phyloP scores from a whole-genome alignment of 176 grass and related monocot species.

The Juncus effusus region DNA sequence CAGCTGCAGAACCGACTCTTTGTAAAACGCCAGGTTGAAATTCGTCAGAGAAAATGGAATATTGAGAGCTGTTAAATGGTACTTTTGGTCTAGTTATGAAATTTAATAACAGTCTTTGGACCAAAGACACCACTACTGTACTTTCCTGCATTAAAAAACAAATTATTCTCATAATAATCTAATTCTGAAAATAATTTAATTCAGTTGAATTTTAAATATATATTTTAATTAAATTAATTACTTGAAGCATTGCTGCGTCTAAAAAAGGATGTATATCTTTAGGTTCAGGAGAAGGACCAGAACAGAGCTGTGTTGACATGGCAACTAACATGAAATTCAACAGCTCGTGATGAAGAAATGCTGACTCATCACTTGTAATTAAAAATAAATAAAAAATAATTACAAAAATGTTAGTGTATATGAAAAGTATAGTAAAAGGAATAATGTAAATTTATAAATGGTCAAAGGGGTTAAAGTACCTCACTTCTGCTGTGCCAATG shows the following conservation, averaged over 20 bases:
- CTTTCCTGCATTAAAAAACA: slow-evolving; percentile 57
- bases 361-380: slow-evolving; percentile 65
- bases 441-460: slow-evolving; percentile 10
- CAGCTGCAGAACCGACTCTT: slow-evolving; percentile 89
- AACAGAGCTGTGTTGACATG: slow-evolving; percentile 97
- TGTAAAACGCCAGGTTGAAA: slow-evolving; percentile 72
- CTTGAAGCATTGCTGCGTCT: slow-evolving; percentile 91
- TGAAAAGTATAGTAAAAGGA: background rate
- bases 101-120: slow-evolving; percentile 77
- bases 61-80: slow-evolving; percentile 54
- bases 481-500: slow-evolving; percentile 79
- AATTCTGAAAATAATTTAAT: too few species aligned
- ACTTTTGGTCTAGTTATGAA: slow-evolving; percentile 65
- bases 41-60: slow-evolving; percentile 63
- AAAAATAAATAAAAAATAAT: slow-evolving; percentile 7
- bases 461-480: slow-evolving; percentile 44
- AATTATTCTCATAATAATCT: slow-evolving; percentile 21
- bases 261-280: slow-evolving; percentile 97
- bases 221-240: slow-evolving; percentile 27
- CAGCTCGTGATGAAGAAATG: slow-evolving; percentile 90
- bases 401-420: slow-evolving; percentile 8
- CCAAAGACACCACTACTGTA: slow-evolving; percentile 47
- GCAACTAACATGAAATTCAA: slow-evolving; percentile 93
- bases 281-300: slow-evolving; percentile 83
- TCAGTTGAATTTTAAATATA: too few species aligned